Evolutionary conservation across 2,329 filamentous ascomycete genomes (phyloP), one percentile per base, ranked within the genome.

Genomic region (Diplodia seriata): DNA sequence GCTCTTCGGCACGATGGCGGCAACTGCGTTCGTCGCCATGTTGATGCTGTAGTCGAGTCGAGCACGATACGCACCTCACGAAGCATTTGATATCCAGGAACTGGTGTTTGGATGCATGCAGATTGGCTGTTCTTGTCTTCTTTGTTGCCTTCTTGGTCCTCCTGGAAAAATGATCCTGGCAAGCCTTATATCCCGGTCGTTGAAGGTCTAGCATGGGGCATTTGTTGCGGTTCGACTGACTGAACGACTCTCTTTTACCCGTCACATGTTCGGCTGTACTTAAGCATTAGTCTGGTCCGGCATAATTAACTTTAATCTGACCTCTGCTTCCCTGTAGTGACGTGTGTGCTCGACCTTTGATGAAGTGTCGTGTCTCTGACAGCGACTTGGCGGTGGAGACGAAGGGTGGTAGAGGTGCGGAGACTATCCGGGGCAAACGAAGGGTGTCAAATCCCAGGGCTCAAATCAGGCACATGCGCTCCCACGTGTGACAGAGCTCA

Each of bases 111-210:
- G 59, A 47, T 38, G 47, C 40, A 51, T 38, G 59, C 59, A 63
- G 59, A 63, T 63, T 63, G 59, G 59, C 36, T n/a, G n/a, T 33
- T 36, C 12, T 64, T 53, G 23, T 38, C 36, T 31, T 26, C 14
- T 63, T 40, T 23, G 54, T 33, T 31, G n/a, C n/a, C 40, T 9
- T 47, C 3, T 47, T 8, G 9, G 40, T 20, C 9, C 20, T 33
- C 26, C 12, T 15, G 36, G 20, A 9, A 61, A 33, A 33, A 38
- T 31, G 1, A 49, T 51, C 59, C 51, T 63, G 59, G 59, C 47
- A 36, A 47, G 59, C 59, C 59, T 63, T 51, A 63, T 63, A 63
- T 63, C 59, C 47, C 59, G 59, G 59, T 63, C 59, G 33, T 38
- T 63, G 59, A 51, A 63, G 59, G 59, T 63, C 15, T 63, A 38